These are phyloP conservation scores for Blastobotrys mokoenaii DNA, from an alignment of 805 yeast species.

Conservation along the genomic window DNA sequence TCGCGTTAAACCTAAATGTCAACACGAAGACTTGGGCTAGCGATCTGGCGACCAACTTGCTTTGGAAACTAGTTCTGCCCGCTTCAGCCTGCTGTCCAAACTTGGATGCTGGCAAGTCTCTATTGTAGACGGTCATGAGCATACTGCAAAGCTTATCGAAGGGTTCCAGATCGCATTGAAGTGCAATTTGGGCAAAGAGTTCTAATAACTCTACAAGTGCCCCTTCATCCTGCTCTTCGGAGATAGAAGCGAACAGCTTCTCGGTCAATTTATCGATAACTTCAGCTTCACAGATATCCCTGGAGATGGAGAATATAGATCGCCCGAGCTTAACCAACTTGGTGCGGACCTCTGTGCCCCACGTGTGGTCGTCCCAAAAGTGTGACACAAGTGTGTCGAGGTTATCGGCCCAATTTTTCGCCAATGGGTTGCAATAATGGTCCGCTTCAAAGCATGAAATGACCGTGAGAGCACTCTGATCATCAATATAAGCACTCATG, in stretches of 20 bases:
- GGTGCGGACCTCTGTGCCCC: slow-evolving; percentile 18
- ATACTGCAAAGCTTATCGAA: slow-evolving; percentile 8
- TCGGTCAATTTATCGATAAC: slow-evolving; percentile 29
- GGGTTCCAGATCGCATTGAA: slow-evolving; percentile 9
- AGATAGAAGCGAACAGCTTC: slow-evolving; percentile 28
- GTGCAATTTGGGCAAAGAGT: slow-evolving; percentile 21
- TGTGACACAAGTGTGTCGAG: slow-evolving; percentile 36
- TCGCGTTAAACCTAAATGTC: slow-evolving; percentile 32
- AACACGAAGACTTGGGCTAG: slow-evolving; percentile 27
- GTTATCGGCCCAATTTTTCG: slow-evolving; percentile 44
- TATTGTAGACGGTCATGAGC: neutral
- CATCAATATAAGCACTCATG: slow-evolving; percentile 32
- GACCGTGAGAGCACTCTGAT: slow-evolving; percentile 35
- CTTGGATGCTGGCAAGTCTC: neutral
- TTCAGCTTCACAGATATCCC: slow-evolving; percentile 28
- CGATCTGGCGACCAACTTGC: slow-evolving; percentile 18
- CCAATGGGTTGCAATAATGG: slow-evolving; percentile 45
- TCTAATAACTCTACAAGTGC: slow-evolving; percentile 27
- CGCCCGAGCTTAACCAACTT: slow-evolving; percentile 27
- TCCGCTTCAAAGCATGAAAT: slow-evolving; percentile 41
- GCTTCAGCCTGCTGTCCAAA: neutral
- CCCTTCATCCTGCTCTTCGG: slow-evolving; percentile 27
- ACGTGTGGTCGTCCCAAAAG: slow-evolving; percentile 31
- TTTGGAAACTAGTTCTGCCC: slow-evolving; percentile 1
- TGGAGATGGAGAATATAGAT: slow-evolving; percentile 32